Evolutionary conservation across 805 yeast species (phyloP), one percentile per base, ranked within the genome.

Genomic region (Brettanomyces nanus): DNA sequence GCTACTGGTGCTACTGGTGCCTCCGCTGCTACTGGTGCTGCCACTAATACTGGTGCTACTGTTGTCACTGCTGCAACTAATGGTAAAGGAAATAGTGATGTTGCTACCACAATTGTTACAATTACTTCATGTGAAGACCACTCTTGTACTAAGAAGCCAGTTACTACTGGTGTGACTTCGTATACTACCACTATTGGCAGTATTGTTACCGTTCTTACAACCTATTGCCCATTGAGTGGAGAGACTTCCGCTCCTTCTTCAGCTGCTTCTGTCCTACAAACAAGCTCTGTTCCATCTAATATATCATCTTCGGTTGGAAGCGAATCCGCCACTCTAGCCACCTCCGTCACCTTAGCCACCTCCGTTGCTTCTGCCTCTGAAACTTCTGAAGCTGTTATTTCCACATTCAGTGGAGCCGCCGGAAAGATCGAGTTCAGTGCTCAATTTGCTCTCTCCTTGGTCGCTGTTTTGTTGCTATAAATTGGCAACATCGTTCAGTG

Each of bases 321-420:
- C n/a, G 14, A 7, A 15, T 18, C 21, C 33, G 9, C 13, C 21
- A n/a, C 31, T 28, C 18, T 9, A 15, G 9, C 9, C 9, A 28
- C 31, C 18, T 7, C 31, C 9, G n/a, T 9, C n/a, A 15, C 31
- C 7, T 18, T 11, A 10, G 19, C n/a, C n/a, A 6, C 33, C 6
- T 9, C 14, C 23, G 21, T 15, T 17, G 9, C 33, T 31, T 7
- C 23, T 7, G 7, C 21, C 17, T 7, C 19, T 17, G 7, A 19
- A 9, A 15, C 33, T 31, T 9, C 33, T 6, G 23, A 19, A 9
- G 23, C 33, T 31, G 14, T 11, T 14, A 10, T 18, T 10, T 17
- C 33, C 21, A 31, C 33, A 7, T 31, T 31, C 15, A 21, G 17
- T 19, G 33, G 33, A 14, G 33, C 33, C 23, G 33, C 33, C 9